phyloP scores from a whole-genome alignment of 2,329 filamentous ascomycete species.

The Shiraia bambusicola region DNA sequence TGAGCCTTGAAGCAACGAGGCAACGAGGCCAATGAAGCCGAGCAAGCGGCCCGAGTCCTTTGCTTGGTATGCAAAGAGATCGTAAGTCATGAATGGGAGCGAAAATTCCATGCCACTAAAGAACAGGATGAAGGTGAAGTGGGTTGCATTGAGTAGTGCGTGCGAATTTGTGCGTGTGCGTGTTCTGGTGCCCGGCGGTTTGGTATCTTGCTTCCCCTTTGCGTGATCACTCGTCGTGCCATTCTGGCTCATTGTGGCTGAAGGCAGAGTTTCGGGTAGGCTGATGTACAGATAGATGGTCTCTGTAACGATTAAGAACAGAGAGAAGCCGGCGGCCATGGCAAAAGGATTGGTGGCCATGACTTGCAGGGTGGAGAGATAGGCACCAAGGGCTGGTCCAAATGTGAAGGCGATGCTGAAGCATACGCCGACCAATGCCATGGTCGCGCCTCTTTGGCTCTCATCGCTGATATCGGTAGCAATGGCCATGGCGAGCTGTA shows the following conservation, averaged over 20 bases:
- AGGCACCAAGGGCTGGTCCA: constrained; percentile 88
- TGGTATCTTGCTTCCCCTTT: constrained; percentile 21
- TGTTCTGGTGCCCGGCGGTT: constrained; percentile 20
- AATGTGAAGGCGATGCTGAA: constrained; percentile 98
- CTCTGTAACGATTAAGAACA: constrained; percentile 81
- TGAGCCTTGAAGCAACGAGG: constrained; percentile 90
- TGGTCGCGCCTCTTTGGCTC: constrained; percentile 79
- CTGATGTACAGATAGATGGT: constrained; percentile 81
- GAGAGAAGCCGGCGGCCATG: constrained; percentile 82
- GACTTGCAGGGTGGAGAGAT: constrained; percentile 72
- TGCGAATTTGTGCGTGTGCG: constrained; percentile 74
- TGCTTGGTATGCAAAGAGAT: constrained; percentile 81
- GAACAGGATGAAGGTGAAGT: constrained; percentile 90
- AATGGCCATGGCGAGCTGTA: constrained; percentile 93
- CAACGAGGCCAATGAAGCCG: constrained; percentile 87
- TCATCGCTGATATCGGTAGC: constrained; percentile 94
- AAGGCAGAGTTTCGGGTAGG: constrained; percentile 84
- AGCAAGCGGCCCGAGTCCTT: constrained; percentile 81
- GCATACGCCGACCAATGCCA: constrained; percentile 94
- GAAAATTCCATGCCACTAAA: constrained; percentile 99
- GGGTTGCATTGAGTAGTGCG: constrained; percentile 75
- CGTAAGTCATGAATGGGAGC: constrained; percentile 94
- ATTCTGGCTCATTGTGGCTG: constrained; percentile 20
- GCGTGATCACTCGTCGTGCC: constrained; percentile 22
- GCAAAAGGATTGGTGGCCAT: constrained; percentile 92